These are phyloP conservation scores for Candida pseudofarinosa DNA, from an alignment of 805 yeast species.

Conservation along the genomic window DNA sequence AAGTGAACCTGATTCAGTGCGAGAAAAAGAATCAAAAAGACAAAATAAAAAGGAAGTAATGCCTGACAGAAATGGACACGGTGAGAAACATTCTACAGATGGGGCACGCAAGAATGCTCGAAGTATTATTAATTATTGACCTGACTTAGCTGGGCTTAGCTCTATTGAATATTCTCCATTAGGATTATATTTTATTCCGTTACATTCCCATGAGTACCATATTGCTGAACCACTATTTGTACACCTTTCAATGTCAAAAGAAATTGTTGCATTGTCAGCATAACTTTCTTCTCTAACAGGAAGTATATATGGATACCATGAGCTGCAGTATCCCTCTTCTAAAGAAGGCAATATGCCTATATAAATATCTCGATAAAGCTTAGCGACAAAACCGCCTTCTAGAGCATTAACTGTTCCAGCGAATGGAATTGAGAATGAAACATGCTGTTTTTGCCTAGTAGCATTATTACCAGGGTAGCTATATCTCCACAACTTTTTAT, in stretches of 20 bases:
- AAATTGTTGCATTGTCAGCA: constrained; percentile 7
- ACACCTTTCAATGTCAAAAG: constrained; percentile 10
- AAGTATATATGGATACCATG: constrained; percentile 39
- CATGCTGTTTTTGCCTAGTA: constrained; percentile 1
- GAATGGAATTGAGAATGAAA: constrained; percentile 38
- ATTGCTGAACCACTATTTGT: constrained; percentile 7
- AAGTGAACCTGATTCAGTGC: no score
- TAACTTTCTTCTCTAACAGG: constrained; percentile 19
- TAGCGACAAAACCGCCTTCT: constrained; percentile 70
- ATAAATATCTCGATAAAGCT: constrained; percentile 54
- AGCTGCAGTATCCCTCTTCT: constrained; percentile 20
- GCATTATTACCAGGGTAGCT: constrained; percentile 40
- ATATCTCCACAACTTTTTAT: constrained; percentile 59
- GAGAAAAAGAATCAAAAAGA: no score
- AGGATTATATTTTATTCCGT: constrained; percentile 15
- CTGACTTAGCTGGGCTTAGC: not conserved
- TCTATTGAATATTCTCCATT: constrained; percentile 12
- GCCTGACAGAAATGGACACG: not conserved
- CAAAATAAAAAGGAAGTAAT: not conserved
- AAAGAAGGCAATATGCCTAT: constrained; percentile 19
- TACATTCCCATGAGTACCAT: constrained; percentile 24
- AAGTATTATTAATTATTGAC: not conserved
- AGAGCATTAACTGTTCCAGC: constrained; percentile 67
- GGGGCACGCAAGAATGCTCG: not conserved
- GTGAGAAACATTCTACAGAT: not conserved